phyloP scores from a whole-genome alignment of 2,329 filamentous ascomycete genomes.

The Fusarium sp. region DNA sequence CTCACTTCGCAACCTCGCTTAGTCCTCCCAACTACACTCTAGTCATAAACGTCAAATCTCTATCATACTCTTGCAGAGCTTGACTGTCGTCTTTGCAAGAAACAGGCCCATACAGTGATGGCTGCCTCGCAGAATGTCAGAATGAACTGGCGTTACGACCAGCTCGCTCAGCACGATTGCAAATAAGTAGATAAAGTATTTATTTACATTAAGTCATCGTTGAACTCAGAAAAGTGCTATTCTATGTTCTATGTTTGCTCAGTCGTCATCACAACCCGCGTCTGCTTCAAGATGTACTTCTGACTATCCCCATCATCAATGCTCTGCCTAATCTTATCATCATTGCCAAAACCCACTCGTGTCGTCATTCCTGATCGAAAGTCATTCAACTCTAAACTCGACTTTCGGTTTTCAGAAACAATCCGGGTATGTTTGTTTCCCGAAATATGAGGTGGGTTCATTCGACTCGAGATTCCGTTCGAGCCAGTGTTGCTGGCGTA shows the following conservation, averaged over 20 bases:
- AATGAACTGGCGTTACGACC: background rate
- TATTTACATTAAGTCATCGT: background rate
- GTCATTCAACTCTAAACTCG: slow-evolving; percentile 5
- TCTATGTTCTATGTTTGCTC: background rate
- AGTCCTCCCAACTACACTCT: accelerated
- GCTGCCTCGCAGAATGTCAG: accelerated
- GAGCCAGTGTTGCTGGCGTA: slow-evolving; percentile 16
- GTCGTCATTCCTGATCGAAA: background rate
- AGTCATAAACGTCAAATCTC: accelerated
- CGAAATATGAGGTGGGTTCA: background rate
- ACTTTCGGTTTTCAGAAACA: background rate
- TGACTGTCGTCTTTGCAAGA: background rate
- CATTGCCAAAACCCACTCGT: background rate
- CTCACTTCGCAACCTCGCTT: background rate
- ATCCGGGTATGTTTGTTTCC: background rate
- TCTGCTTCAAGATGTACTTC: slow-evolving; percentile 38
- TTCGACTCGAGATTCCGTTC: background rate
- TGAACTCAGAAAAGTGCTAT: background rate
- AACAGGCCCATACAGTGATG: background rate
- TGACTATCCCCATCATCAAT: slow-evolving; percentile 36
- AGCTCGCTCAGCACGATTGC: background rate
- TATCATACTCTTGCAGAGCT: background rate
- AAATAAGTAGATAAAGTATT: no score
- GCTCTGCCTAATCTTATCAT: slow-evolving; percentile 9
- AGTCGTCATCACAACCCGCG: slow-evolving; percentile 17